Percentiles rank a stretch among this genome's conserved stretches.
These are phyloP conservation scores for Pythium diclinum DNA, from an alignment of 352 stramenopile species.

Conservation along the genomic window DNA sequence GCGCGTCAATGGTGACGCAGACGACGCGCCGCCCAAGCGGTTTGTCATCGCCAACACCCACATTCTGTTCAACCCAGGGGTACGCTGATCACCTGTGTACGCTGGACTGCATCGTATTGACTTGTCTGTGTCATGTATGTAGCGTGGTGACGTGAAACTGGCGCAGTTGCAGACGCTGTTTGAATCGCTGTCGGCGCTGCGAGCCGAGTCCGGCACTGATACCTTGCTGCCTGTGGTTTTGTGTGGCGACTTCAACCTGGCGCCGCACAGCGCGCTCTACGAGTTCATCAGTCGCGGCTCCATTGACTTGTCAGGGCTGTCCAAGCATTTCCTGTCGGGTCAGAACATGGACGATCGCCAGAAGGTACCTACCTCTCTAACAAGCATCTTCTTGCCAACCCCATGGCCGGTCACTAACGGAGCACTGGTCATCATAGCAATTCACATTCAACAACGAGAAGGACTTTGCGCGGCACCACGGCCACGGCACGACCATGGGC, in stretches of 20 bases:
- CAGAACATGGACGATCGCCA: constrained; percentile 36
- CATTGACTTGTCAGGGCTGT: constrained; percentile 43
- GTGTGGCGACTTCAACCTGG: constrained; percentile 68
- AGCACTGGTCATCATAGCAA: neutral
- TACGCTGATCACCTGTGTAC: constrained; percentile 19
- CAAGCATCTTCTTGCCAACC: no score
- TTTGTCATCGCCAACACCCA: constrained; percentile 68
- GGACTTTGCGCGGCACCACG: constrained; percentile 22
- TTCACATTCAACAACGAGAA: constrained; percentile 21
- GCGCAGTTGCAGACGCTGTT: constrained; percentile 55
- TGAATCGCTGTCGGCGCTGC: constrained; percentile 23
- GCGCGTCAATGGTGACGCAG: constrained; percentile 9
- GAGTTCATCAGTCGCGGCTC: constrained; percentile 49
- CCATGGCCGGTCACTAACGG: no score
- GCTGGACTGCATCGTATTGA: no score
- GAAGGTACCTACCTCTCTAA: constrained; percentile 20
- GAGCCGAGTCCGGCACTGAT: constrained; percentile 1
- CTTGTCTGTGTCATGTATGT: neutral
- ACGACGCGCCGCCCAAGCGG: constrained; percentile 18
- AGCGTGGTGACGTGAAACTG: constrained; percentile 70
- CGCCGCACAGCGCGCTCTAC: constrained; percentile 62
- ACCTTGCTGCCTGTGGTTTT: constrained; percentile 39
- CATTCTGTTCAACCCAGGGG: constrained; percentile 67
- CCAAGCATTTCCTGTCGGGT: constrained; percentile 44
- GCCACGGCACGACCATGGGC: constrained; percentile 26